A percentile compares a stretch with the other conserved stretches of the same genome.
These are phyloP conservation scores for Tieghemostelium lacteum DNA, from an alignment of 78 protist species.

Conservation along the genomic window DNA sequence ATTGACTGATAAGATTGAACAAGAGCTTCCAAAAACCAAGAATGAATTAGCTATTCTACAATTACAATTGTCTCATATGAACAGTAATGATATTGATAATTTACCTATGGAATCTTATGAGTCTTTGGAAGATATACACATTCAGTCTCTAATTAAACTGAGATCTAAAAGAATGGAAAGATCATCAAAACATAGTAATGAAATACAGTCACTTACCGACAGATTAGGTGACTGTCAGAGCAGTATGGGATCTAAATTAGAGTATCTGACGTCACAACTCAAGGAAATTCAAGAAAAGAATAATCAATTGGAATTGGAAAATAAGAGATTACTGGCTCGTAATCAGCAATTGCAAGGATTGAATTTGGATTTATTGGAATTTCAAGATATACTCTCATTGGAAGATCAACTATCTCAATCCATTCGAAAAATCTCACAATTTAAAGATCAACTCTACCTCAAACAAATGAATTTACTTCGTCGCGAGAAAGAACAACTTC, in stretches of 20 bases:
- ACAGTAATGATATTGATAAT: conserved; percentile 22
- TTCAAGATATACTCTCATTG: neutral
- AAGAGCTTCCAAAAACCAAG: neutral
- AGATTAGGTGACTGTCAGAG: neutral
- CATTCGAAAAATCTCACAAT: neutral
- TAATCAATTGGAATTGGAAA: neutral
- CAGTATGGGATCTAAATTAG: neutral
- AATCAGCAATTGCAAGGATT: neutral
- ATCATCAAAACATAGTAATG: neutral
- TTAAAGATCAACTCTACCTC: conserved; percentile 17
- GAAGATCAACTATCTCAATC: neutral
- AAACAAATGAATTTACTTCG: neutral
- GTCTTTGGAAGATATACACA: conserved; percentile 29
- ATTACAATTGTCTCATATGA: neutral
- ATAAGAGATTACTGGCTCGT: neutral
- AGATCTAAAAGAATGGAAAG: conserved; percentile 18
- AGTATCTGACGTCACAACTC: neutral
- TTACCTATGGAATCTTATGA: conserved; percentile 12
- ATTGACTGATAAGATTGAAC: conserved; percentile 28
- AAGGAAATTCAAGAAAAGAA: neutral
- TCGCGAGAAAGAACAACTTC: conserved; percentile 35
- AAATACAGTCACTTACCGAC: neutral
- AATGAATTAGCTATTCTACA: conserved; percentile 19
- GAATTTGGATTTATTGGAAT: neutral
- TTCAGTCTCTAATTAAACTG: conserved; percentile 29